phyloP scores from a whole-genome alignment of 805 yeast species.

The Candida sakaeoensis region DNA sequence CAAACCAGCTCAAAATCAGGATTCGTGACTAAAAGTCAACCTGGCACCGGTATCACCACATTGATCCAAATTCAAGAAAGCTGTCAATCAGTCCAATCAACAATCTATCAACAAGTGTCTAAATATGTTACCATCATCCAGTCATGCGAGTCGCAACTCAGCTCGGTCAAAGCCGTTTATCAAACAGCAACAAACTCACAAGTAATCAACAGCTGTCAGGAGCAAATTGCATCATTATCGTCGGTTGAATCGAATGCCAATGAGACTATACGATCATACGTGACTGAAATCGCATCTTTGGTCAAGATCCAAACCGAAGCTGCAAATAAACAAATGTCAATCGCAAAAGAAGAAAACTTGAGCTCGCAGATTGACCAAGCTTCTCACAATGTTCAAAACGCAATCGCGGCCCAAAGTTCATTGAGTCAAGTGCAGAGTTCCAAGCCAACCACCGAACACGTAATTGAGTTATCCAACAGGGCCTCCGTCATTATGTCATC shows the following conservation, averaged over 20 bases:
- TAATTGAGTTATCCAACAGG: conserved; percentile 2
- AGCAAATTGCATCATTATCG: conserved; percentile 5
- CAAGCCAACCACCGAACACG: neutral
- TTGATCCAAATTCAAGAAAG: conserved; percentile 5
- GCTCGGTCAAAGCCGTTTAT: conserved; percentile 6
- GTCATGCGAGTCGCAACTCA: conserved; percentile 9
- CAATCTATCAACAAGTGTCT: neutral
- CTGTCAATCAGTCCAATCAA: conserved; percentile 7
- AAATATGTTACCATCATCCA: conserved; percentile 5
- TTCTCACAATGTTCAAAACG: conserved; percentile 5
- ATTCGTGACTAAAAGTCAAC: neutral
- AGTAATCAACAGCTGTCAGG: conserved; percentile 6
- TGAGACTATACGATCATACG: conserved; percentile 3
- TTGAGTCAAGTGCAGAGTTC: neutral
- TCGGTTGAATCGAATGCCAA: conserved; percentile 8
- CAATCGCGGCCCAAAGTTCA: conserved; percentile 6
- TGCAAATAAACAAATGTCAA: conserved; percentile 4
- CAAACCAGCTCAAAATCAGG: neutral
- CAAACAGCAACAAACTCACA: conserved; percentile 2
- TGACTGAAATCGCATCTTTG: neutral
- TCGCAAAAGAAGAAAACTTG: neutral
- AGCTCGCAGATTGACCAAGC: conserved; percentile 1
- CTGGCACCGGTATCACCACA: neutral
- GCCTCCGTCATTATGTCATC: neutral
- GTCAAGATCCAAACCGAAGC: conserved; percentile 1